Percentiles rank a stretch among this genome's conserved stretches.
Evolutionary conservation across 306 rosid genomes (phyloP).

Genomic region (Cicer arietinum): DNA sequence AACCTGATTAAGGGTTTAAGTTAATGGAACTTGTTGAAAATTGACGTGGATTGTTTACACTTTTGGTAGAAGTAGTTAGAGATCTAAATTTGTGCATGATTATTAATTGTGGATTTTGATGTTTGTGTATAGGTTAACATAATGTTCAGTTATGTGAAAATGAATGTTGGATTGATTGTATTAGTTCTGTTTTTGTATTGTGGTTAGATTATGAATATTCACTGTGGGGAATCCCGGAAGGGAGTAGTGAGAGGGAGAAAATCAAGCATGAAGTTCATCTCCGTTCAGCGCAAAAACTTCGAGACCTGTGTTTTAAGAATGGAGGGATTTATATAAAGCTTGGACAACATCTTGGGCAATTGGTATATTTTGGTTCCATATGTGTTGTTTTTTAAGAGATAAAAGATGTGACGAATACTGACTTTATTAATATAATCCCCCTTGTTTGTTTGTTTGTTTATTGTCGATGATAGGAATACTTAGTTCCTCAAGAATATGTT

Average conservation of each 20-base stretch:
- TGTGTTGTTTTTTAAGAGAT: slow-evolving; percentile 21
- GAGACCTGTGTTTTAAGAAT: slow-evolving; percentile 83
- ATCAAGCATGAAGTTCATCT: slow-evolving; percentile 86
- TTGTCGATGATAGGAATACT: slow-evolving; percentile 67
- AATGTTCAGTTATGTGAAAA: slow-evolving; percentile 21
- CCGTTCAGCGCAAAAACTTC: slow-evolving; percentile 85
- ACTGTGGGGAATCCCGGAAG: slow-evolving; percentile 76
- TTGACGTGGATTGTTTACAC: neutral
- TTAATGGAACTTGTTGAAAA: slow-evolving; percentile 34
- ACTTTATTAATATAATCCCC: neutral
- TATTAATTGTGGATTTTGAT: slow-evolving; percentile 34
- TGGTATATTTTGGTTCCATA: slow-evolving; percentile 61
- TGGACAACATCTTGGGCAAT: slow-evolving; percentile 92
- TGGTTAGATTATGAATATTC: slow-evolving; percentile 84
- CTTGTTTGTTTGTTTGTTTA: slow-evolving; percentile 28
- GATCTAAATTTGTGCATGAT: neutral
- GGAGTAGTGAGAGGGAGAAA: slow-evolving; percentile 67
- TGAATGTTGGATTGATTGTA: slow-evolving; percentile 35
- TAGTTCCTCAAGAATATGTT: slow-evolving; percentile 88
- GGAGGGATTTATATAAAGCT: slow-evolving; percentile 97
- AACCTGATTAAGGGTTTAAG: slow-evolving; percentile 39
- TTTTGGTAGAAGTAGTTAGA: neutral
- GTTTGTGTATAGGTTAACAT: slow-evolving; percentile 14
- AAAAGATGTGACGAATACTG: slow-evolving; percentile 18
- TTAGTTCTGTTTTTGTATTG: slow-evolving; percentile 17